These are phyloP conservation scores for Neurospora sp. DNA, from an alignment of 495 filamentous ascomycete species.

Conservation along the genomic window DNA sequence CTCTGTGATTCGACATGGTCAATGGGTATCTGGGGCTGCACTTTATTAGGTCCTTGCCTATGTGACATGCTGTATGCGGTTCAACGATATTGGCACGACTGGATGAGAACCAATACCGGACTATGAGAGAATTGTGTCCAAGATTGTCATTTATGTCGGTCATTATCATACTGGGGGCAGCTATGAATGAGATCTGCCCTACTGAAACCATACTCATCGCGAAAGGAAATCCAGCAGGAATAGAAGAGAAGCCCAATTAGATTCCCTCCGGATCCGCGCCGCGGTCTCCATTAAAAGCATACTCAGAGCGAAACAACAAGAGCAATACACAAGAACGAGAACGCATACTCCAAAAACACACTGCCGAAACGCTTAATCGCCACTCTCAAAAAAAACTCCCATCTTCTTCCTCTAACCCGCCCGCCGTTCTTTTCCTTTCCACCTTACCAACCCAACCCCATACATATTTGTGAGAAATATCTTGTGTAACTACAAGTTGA, in stretches of 20 bases:
- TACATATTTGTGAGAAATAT: background rate
- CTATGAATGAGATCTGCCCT: background rate
- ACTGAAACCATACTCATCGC: background rate
- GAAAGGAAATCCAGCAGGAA: background rate
- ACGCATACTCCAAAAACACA: background rate
- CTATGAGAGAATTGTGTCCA: background rate
- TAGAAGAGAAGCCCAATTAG: background rate
- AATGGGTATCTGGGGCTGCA: too few species aligned
- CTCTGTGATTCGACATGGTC: too few species aligned
- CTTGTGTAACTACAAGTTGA: background rate
- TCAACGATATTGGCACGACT: background rate
- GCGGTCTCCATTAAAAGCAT: background rate
- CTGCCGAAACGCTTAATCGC: background rate
- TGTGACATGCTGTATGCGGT: background rate
- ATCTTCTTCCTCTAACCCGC: background rate
- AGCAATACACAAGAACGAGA: background rate
- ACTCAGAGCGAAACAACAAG: background rate
- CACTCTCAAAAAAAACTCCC: background rate
- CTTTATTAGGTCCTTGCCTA: background rate
- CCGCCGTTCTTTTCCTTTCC: conserved; percentile 1
- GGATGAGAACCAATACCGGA: background rate
- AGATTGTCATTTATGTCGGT: background rate
- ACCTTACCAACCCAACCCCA: background rate
- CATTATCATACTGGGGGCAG: background rate
- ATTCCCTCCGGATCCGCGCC: background rate